Base-by-base conservation (phyloP, 176 grass and related monocot genomes). In the Oryza longistaminata region DNA sequence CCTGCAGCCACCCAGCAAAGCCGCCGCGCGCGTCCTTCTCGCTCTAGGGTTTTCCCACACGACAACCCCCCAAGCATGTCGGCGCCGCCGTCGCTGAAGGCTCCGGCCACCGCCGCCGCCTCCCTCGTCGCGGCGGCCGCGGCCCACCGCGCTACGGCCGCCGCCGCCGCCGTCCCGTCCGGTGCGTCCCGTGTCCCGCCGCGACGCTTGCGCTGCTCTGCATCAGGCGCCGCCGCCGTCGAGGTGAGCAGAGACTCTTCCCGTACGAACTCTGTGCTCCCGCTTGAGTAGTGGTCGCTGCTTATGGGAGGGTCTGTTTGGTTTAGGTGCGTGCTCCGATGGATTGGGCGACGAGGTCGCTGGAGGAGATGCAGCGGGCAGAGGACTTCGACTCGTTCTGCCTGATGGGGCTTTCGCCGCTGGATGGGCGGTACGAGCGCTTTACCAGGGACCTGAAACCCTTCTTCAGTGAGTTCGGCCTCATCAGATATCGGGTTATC, bases 381-480 rank as follows among this genome's bases (percentile, higher is more conserved):
- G 27, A 50, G 29, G 81, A 71, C 64, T 62, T 64, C 12, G 91
- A 88, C 24, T 80, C 75, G 14, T 91, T 87, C 79, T 94, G 79
- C 77, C 34, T 90, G 86, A 91, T 96, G 90, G 82, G 84, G 35
- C 70, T 96, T 6, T 96, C 96, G n/a, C 96, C 96, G 6, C 91
- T 99, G 76, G 93, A 99, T 29, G 96, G 96, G 37, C 91, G 96
- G 45, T 99, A 99, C 64, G 40, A 78, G 26, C 81, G 70, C 5
- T 85, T 64, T 16, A 69, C 82, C 1, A 92, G 82, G 80, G 90
- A 96, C 42, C 82, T 99, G 62, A 73, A 78, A 16, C 91, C 90
- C 33, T 92, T 95, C 84, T 99, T 99, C 88, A 96, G 93, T 29
- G 93, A 99, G 84, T 99, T 92, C 86, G 93, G 96, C 72, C 82